Evolutionary conservation across 1,284 basidiomycete genomes (phyloP).

Genomic region (Rhizoctonia solani): DNA sequence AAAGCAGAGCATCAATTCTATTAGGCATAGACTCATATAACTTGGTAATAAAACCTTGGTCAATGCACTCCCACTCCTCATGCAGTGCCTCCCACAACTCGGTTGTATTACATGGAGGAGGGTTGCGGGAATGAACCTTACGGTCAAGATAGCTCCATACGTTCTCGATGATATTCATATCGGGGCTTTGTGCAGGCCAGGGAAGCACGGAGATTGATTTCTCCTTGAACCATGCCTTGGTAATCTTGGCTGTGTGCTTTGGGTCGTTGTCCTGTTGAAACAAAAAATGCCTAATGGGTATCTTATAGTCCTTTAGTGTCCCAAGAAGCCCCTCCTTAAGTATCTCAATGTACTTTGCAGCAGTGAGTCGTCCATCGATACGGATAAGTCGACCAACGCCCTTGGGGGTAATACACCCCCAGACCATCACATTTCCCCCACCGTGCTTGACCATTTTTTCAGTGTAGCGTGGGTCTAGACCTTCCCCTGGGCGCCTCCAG

Average conservation of each 20-base stretch:
- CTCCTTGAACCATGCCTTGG: neutral
- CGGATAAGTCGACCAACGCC: slow-evolving; percentile 41
- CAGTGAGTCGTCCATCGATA: slow-evolving; percentile 44
- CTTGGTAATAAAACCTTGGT: too few relatives aligned
- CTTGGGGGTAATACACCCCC: slow-evolving; percentile 40
- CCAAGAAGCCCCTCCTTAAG: slow-evolving; percentile 43
- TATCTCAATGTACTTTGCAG: slow-evolving; percentile 42
- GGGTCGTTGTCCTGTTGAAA: slow-evolving; percentile 29
- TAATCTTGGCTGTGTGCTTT: slow-evolving; percentile 6
- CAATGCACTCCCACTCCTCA: too few relatives aligned
- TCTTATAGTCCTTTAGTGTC: slow-evolving; percentile 41
- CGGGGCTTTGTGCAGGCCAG: slow-evolving; percentile 1
- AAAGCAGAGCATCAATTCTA: too few relatives aligned
- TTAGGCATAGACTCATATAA: too few relatives aligned
- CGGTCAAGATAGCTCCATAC: neutral
- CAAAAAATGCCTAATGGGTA: slow-evolving; percentile 1
- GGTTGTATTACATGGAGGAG: too few relatives aligned
- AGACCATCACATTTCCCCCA: slow-evolving; percentile 42
- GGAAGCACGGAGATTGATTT: slow-evolving; percentile 7
- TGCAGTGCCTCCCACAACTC: too few relatives aligned
- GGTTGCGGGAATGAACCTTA: too few relatives aligned
- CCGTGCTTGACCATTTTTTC: slow-evolving; percentile 42
- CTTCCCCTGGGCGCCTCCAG: slow-evolving; percentile 40
- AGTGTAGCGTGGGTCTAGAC: slow-evolving; percentile 36
- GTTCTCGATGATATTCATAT: too few relatives aligned